A percentile compares a stretch with the other conserved stretches of the same genome.
phyloP scores from a whole-genome alignment of 352 stramenopile species.

The Globisporangium nunn region DNA sequence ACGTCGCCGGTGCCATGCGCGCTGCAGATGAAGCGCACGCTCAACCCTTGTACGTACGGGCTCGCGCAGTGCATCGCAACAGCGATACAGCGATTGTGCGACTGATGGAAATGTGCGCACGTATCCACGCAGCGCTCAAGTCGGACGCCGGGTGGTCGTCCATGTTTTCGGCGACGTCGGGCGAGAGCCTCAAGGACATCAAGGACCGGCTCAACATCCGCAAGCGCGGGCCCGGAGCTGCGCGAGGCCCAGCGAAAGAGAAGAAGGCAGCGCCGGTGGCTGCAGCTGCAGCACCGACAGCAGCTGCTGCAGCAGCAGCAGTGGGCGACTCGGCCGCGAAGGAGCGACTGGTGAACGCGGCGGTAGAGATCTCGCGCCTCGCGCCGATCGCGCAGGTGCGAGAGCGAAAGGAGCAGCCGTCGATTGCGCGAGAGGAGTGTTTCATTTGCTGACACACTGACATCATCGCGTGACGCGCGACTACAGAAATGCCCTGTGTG shows the following conservation, averaged over 20 bases:
- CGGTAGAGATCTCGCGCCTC: constrained; percentile 15
- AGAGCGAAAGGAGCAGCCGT: no score
- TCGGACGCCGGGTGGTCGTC: constrained; percentile 75
- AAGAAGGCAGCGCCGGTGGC: constrained; percentile 11
- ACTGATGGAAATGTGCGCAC: no score
- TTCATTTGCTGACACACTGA: no score
- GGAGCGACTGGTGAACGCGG: constrained; percentile 14
- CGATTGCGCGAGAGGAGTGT: no score
- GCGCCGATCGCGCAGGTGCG: constrained; percentile 7
- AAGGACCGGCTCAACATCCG: constrained; percentile 69
- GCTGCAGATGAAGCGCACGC: constrained; percentile 75
- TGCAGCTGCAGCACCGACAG: constrained; percentile 7
- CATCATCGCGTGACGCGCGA: no score
- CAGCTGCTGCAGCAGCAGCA: constrained; percentile 12
- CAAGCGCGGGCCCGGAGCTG: constrained; percentile 49
- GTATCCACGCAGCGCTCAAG: constrained; percentile 35
- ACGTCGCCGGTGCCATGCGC: constrained; percentile 61
- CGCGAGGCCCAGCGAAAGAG: constrained; percentile 46
- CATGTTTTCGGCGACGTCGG: constrained; percentile 59
- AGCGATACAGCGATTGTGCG: no score
- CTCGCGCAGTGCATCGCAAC: no score
- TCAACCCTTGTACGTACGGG: constrained; percentile 56
- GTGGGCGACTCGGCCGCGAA: constrained; percentile 12
- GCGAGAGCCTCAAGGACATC: constrained; percentile 75
- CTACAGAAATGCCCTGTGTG: constrained; percentile 37